phyloP scores from a whole-genome alignment of 2,329 filamentous ascomycete species.

The Fusarium sp. region DNA sequence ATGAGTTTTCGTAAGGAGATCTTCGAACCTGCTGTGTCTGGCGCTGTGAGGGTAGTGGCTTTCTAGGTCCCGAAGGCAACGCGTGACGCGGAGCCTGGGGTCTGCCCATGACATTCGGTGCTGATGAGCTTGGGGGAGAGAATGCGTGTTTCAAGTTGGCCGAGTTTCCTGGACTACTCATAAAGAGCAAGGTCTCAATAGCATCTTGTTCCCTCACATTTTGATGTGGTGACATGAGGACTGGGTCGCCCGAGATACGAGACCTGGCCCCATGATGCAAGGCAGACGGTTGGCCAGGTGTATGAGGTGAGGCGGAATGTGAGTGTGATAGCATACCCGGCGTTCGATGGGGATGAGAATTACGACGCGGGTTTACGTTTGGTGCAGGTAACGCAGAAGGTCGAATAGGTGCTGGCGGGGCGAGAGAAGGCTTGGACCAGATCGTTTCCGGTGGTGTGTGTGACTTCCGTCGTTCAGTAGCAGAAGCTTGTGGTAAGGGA shows the following conservation, averaged over 20 bases:
- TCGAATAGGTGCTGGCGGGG: conserved; percentile 66
- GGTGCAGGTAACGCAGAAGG: conserved; percentile 55
- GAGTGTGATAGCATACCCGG: conserved; percentile 63
- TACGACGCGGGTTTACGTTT: conserved; percentile 58
- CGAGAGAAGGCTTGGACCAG: conserved; percentile 55
- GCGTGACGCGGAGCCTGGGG: conserved; percentile 46
- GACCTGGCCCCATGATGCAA: conserved; percentile 46
- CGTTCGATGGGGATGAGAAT: conserved; percentile 61
- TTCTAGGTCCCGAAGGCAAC: conserved; percentile 63
- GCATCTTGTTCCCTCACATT: conserved; percentile 83
- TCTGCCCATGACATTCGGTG: conserved; percentile 37
- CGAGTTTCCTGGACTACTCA: conserved; percentile 82
- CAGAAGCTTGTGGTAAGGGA: conserved; percentile 47
- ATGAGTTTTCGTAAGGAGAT: conserved; percentile 61
- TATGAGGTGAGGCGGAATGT: conserved; percentile 60
- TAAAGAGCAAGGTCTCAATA: conserved; percentile 81
- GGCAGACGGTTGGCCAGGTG: conserved; percentile 53
- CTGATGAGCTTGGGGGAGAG: conserved; percentile 56
- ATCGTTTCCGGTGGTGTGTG: conserved; percentile 53
- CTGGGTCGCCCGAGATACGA: conserved; percentile 59
- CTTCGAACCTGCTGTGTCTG: conserved; percentile 57
- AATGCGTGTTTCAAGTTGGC: conserved; percentile 69
- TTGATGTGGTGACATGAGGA: conserved; percentile 71
- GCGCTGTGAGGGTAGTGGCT: conserved; percentile 62
- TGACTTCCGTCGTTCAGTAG: conserved; percentile 45